Evolutionary conservation across 2,329 filamentous ascomycete species (phyloP).

Genomic region (Fusarium poae): DNA sequence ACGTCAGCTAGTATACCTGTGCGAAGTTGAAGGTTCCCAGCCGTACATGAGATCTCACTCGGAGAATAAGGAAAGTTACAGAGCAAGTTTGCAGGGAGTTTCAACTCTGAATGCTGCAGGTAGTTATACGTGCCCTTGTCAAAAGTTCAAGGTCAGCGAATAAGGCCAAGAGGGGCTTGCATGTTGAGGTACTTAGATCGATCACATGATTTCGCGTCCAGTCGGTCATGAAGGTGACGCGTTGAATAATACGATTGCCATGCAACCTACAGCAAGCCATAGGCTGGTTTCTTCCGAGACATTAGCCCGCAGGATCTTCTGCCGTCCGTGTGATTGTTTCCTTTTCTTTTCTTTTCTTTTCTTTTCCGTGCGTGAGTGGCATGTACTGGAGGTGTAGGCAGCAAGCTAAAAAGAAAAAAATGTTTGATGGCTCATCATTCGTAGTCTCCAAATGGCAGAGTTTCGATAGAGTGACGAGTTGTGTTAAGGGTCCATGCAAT

Average conservation of each 20-base stretch:
- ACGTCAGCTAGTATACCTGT: background rate
- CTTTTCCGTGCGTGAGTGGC: background rate
- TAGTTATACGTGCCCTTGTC: background rate
- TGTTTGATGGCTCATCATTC: background rate
- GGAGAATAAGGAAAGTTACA: background rate
- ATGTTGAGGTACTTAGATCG: background rate
- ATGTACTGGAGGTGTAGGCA: background rate
- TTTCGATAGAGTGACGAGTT: background rate
- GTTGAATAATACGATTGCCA: background rate
- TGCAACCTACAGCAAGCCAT: background rate
- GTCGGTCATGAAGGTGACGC: background rate
- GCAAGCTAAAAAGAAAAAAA: background rate
- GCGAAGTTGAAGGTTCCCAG: background rate
- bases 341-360: conserved; percentile 4
- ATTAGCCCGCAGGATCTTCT: background rate
- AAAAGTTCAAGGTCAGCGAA: background rate
- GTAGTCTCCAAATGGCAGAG: conserved; percentile 5
- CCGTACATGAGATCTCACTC: background rate
- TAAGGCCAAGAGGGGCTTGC: background rate
- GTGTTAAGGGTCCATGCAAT: conserved; percentile 8
- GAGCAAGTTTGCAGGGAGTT: background rate
- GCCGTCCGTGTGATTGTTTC: background rate
- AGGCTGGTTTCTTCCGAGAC: background rate
- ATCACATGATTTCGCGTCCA: conserved; percentile 8
- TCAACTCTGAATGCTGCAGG: background rate